These are phyloP conservation scores for Datisca glomerata DNA, from an alignment of 306 rosid species.

Conservation along the genomic window DNA sequence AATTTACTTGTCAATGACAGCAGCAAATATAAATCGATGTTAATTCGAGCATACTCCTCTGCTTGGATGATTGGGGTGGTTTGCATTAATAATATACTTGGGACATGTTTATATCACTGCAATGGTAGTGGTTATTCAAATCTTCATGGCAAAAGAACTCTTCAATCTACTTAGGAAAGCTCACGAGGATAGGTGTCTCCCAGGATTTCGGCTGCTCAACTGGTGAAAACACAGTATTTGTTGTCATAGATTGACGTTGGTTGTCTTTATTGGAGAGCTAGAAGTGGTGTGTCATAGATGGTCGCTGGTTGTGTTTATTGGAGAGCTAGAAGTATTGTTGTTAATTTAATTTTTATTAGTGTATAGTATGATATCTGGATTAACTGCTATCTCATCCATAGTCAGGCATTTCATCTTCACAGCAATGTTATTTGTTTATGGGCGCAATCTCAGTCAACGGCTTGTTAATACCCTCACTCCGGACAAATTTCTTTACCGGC, in stretches of 20 bases:
- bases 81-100: constrained; percentile 60
- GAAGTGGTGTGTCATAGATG: too few species aligned
- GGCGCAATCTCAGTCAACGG: constrained; percentile 87
- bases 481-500: constrained; percentile 58
- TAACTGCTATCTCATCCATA: too few species aligned
- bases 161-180: constrained; percentile 86
- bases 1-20: constrained; percentile 68
- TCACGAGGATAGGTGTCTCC: constrained; percentile 80
- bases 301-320: constrained; percentile 8
- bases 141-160: constrained; percentile 88
- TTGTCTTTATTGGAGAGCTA: too few species aligned
- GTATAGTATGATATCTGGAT: too few species aligned
- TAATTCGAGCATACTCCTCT: constrained; percentile 73
- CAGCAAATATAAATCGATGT: constrained; percentile 84
- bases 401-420: constrained; percentile 98
- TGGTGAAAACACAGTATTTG: too few species aligned
- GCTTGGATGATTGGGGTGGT: constrained; percentile 98
- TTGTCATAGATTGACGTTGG: too few species aligned
- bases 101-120: constrained; percentile 94
- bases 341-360: constrained; percentile 5
- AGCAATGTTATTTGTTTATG: constrained; percentile 91
- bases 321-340: constrained; percentile 12
- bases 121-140: constrained; percentile 91
- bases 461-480: constrained; percentile 81
- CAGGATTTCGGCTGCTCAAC: constrained; percentile 91